These are phyloP conservation scores for Leccinum imitatum DNA, from an alignment of 768 basidiomycete genomes.

Conservation along the genomic window DNA sequence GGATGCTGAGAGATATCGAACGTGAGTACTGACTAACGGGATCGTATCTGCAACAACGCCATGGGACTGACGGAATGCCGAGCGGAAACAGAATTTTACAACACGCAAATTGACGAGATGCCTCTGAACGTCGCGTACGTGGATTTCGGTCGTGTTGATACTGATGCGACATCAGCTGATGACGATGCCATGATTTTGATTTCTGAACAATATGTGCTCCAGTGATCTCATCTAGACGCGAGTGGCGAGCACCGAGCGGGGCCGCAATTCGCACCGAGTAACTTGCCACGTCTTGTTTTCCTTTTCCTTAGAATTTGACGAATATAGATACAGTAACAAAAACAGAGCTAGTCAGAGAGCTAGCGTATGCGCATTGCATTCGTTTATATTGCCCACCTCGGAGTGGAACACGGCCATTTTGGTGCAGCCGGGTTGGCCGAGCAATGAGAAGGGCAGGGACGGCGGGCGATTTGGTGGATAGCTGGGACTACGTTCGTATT, in stretches of 20 bases:
- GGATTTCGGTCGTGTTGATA: conserved; percentile 8
- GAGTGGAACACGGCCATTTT: conserved; percentile 17
- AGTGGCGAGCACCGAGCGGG: conserved; percentile 15
- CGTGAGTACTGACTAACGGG: conserved; percentile 51
- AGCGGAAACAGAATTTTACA: conserved; percentile 67
- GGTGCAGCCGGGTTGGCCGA: neutral
- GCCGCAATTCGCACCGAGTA: conserved; percentile 15
- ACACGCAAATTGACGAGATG: conserved; percentile 98
- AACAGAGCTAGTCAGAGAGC: conserved; percentile 1
- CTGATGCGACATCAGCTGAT: conserved; percentile 13
- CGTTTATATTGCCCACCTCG: conserved; percentile 12
- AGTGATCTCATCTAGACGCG: conserved; percentile 78
- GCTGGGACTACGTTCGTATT: too few relatives aligned
- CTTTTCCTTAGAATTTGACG: conserved; percentile 4
- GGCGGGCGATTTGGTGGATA: neutral
- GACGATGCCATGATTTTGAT: neutral
- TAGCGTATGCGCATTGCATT: conserved; percentile 12
- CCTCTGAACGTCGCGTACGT: conserved; percentile 90
- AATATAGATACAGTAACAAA: conserved; percentile 19
- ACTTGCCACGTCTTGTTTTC: conserved; percentile 5
- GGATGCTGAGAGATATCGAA: conserved; percentile 93
- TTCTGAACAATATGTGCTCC: conserved; percentile 15
- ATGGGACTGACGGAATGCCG: neutral
- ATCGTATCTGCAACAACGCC: neutral
- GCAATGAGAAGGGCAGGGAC: conserved; percentile 7